Evolutionary conservation across 75 land plant species (phyloP).

Genomic region (Cunninghamia lanceolata): DNA sequence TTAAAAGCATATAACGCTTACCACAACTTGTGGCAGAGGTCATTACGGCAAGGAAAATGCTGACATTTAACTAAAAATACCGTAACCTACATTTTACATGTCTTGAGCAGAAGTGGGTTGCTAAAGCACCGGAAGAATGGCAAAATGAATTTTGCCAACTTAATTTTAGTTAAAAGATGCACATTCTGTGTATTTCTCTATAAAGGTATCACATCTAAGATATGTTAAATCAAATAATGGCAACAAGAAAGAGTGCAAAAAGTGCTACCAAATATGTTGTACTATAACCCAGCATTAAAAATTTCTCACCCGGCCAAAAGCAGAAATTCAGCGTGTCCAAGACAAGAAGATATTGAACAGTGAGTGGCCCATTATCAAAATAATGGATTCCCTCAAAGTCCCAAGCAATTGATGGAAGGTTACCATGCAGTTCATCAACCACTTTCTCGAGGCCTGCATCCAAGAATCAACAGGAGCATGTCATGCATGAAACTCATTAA

Average conservation of each 20-base stretch:
- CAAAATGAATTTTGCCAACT: background rate
- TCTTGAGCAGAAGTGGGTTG: background rate
- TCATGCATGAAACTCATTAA: background rate
- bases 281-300: background rate
- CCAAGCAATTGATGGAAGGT: conserved; percentile 79
- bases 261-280: background rate
- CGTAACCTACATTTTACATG: background rate
- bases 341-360: conserved; percentile 93
- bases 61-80: background rate
- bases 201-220: background rate
- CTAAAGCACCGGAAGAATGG: background rate
- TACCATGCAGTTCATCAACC: conserved; percentile 55
- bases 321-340: conserved; percentile 94
- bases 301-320: conserved; percentile 90
- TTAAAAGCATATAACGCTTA: background rate
- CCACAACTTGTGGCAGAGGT: background rate
- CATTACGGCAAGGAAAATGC: background rate
- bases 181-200: background rate
- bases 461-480: conserved; percentile 6
- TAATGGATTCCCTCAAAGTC: conserved; percentile 98
- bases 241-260: background rate
- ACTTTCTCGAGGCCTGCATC: conserved; percentile 77
- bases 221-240: background rate
- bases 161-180: background rate
- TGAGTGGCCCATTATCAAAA: conserved; percentile 93